These are phyloP conservation scores for Agrocybe chaxingu DNA, from an alignment of 768 basidiomycete species.

Conservation along the genomic window DNA sequence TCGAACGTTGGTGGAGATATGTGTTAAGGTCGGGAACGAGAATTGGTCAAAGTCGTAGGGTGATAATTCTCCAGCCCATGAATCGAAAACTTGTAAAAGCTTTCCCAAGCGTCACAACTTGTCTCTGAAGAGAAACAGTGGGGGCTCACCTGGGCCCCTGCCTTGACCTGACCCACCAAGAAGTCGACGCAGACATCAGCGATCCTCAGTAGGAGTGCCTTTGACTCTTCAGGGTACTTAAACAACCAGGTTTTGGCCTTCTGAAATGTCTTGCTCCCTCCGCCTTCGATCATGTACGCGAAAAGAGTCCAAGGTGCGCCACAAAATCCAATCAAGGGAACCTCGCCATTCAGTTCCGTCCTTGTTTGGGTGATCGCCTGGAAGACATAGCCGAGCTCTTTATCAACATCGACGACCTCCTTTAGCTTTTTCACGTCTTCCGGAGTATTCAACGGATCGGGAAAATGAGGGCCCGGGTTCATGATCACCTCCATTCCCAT, in stretches of 20 bases:
- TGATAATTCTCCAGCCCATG: slow-evolving; percentile 91
- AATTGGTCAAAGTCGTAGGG: slow-evolving; percentile 83
- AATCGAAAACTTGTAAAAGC: slow-evolving; percentile 97
- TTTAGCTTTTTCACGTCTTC: slow-evolving; percentile 65
- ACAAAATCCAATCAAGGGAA: slow-evolving; percentile 95
- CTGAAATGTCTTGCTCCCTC: slow-evolving; percentile 84
- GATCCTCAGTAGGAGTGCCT: slow-evolving; percentile 70
- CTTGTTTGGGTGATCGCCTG: slow-evolving; percentile 87
- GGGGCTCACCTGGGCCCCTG: slow-evolving; percentile 85
- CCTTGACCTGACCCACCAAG: slow-evolving; percentile 88
- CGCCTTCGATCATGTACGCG: slow-evolving; percentile 98
- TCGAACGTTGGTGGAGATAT: slow-evolving; percentile 72
- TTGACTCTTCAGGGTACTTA: slow-evolving; percentile 82
- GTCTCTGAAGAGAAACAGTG: not conserved
- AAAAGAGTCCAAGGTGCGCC: slow-evolving; percentile 99
- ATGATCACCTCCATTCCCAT: slow-evolving; percentile 95
- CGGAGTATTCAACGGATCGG: slow-evolving; percentile 78
- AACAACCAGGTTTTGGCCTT: slow-evolving; percentile 95
- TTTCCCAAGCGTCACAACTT: slow-evolving; percentile 27
- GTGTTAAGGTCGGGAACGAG: slow-evolving; percentile 73
- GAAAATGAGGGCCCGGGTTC: slow-evolving; percentile 90
- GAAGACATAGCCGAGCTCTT: slow-evolving; percentile 89
- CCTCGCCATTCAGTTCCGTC: slow-evolving; percentile 75
- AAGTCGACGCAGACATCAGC: slow-evolving; percentile 90
- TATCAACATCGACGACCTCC: slow-evolving; percentile 68